Evolutionary conservation across 1,284 basidiomycete species (phyloP), one percentile per base, ranked within the genome.

Genomic region (Sporisorium graminicola): DNA sequence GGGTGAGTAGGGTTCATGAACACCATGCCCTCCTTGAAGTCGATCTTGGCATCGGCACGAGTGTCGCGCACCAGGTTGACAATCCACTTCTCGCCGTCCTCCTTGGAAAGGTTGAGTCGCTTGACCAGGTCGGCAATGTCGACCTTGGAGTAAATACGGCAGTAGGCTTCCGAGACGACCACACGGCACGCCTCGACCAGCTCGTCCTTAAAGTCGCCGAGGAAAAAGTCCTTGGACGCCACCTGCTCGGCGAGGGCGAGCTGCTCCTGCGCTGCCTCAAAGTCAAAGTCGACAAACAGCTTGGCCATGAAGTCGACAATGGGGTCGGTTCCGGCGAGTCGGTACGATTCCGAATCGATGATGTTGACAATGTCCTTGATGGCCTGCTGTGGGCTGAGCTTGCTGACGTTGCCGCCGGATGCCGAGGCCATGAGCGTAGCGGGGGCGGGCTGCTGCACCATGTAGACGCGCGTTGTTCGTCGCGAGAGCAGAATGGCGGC

Each of bases 41-140:
- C 95, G 78, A 98, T 98, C 88, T 97, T 98, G 63, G 94, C 94
- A 82, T 99, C 94, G 90, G 97, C 94, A 62, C 94, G 91, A 27
- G 95, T 97, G 87, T 98, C 97, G 55, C 95, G 91, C 82, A 98
- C 96, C 66, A 98, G 91, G 88, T 97, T 98, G 81, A 98, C 96
- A 77, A 99, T 96, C 96, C 96, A 99, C 86, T 97, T 97, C 86
- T 98, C 96, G 64, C 96, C 97, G 83, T 98, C 96, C 80, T 95
- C 94, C 60, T 89, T 90, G 26, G 92, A 92, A 61, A 98, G 90
- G 87, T 98, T 98, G 40, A 99, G 89, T 14, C 95, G 91, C 83
- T 93, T 92, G 18, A 95, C 96, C 33, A 99, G 90, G 84, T 98
- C 94, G 93, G 90, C 91, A 77, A 99, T 98, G 86, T 98, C 94